Evolutionary conservation across 177 flowering plant genomes (phyloP).

Genomic region (Tripterygium wilfordii): DNA sequence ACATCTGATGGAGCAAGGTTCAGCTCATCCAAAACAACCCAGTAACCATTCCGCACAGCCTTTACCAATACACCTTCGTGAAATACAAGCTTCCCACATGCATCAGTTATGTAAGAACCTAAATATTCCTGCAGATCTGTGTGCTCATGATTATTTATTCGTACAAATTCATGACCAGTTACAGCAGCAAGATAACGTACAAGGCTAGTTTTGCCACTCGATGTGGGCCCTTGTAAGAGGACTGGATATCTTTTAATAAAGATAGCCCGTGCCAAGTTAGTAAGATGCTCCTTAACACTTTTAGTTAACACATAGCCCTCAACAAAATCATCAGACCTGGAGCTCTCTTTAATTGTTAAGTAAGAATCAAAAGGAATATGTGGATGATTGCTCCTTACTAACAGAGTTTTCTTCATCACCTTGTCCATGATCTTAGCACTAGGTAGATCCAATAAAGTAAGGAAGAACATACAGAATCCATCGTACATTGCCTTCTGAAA

Average conservation of each 20-base stretch:
- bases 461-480: conserved; percentile 97
- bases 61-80: conserved; percentile 89
- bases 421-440: conserved; percentile 73
- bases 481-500: conserved; percentile 68
- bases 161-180: conserved; percentile 83
- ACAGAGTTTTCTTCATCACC: conserved; percentile 37
- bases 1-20: conserved; percentile 98
- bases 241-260: conserved; percentile 81
- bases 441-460: conserved; percentile 56
- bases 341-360: conserved; percentile 13
- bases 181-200: conserved; percentile 81
- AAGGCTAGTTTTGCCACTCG: conserved; percentile 99
- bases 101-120: conserved; percentile 82
- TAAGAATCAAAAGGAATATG: conserved; percentile 40
- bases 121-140: conserved; percentile 96
- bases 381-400: conserved; percentile 35
- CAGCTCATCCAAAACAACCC: conserved; percentile 98
- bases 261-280: conserved; percentile 68
- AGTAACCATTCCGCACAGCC: conserved; percentile 83
- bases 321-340: conserved; percentile 24
- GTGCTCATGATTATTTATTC: conserved; percentile 96
- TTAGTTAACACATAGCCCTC: conserved; percentile 59
- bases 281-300: conserved; percentile 67
- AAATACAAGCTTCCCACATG: conserved; percentile 77
- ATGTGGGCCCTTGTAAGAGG: conserved; percentile 96